These are phyloP conservation scores for Crepidotus variabilis DNA, from an alignment of 768 basidiomycete species.

Conservation along the genomic window DNA sequence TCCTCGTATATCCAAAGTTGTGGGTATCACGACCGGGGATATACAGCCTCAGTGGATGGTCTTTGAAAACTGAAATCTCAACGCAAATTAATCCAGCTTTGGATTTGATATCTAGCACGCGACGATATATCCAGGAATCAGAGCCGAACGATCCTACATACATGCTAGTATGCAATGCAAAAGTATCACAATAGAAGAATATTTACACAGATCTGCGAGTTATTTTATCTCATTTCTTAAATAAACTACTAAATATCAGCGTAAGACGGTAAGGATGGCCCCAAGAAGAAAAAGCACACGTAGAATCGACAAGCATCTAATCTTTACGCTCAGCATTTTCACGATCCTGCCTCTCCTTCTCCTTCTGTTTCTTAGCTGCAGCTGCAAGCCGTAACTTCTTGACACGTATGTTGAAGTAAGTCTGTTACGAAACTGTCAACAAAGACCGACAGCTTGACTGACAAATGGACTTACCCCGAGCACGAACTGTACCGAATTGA, in stretches of 20 bases:
- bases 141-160: conserved; percentile 22
- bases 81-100: conserved; percentile 1
- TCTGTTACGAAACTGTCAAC: conserved; percentile 33
- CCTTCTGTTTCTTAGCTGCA: conserved; percentile 36
- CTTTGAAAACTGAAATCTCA: conserved; percentile 46
- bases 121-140: conserved; percentile 33
- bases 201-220: neutral
- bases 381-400: conserved; percentile 60
- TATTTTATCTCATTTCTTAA: too few species aligned
- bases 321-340: conserved; percentile 12
- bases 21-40: conserved; percentile 63
- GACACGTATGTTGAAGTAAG: conserved; percentile 68
- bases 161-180: conserved; percentile 27
- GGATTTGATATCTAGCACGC: conserved; percentile 13
- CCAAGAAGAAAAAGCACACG: neutral
- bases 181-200: conserved; percentile 5
- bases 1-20: conserved; percentile 44
- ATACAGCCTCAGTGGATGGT: conserved; percentile 67
- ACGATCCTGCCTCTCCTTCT: conserved; percentile 21
- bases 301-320: neutral
- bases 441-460: neutral
- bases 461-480: conserved; percentile 55
- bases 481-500: conserved; percentile 72
- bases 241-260: too few species aligned
- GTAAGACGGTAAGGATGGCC: neutral